Conservation (phyloP, 176 grass and related monocot genomes). For the Oryza meyeriana region DNA sequence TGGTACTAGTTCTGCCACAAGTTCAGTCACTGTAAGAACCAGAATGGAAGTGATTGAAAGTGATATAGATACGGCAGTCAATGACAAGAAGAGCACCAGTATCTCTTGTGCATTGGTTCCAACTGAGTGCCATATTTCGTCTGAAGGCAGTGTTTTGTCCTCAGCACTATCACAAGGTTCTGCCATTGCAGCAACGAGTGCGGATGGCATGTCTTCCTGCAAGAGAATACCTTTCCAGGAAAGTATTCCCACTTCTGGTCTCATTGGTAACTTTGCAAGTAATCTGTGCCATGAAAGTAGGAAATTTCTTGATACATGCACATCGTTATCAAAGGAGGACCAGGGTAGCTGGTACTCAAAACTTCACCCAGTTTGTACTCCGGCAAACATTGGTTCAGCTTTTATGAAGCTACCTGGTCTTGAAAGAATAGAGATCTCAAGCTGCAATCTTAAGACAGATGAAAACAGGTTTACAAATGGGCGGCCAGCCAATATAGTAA, state of each 20-base stretch:
- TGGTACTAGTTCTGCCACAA: constrained; percentile 10
- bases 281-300: constrained; percentile 23
- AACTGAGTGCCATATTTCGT: constrained; percentile 8
- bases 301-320: constrained; percentile 26
- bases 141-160: constrained; percentile 29
- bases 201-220: constrained; percentile 12
- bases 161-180: constrained; percentile 25
- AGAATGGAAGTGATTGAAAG: constrained; percentile 32
- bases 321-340: constrained; percentile 27
- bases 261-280: constrained; percentile 27
- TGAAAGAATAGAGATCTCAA: constrained; percentile 56
- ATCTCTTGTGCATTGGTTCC: constrained; percentile 6
- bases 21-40: constrained; percentile 21
- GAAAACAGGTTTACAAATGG: constrained; percentile 24
- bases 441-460: not conserved
- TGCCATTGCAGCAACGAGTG: constrained; percentile 8
- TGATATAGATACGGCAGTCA: not conserved
- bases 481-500: constrained; percentile 14
- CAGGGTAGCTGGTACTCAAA: constrained; percentile 42
- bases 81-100: constrained; percentile 28
- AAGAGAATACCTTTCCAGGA: constrained; percentile 36
- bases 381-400: constrained; percentile 37
- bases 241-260: constrained; percentile 20
- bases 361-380: constrained; percentile 22
- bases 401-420: constrained; percentile 64